These are phyloP conservation scores for Dendrobium nobile DNA, from an alignment of 106 monocot genomes.

Conservation along the genomic window DNA sequence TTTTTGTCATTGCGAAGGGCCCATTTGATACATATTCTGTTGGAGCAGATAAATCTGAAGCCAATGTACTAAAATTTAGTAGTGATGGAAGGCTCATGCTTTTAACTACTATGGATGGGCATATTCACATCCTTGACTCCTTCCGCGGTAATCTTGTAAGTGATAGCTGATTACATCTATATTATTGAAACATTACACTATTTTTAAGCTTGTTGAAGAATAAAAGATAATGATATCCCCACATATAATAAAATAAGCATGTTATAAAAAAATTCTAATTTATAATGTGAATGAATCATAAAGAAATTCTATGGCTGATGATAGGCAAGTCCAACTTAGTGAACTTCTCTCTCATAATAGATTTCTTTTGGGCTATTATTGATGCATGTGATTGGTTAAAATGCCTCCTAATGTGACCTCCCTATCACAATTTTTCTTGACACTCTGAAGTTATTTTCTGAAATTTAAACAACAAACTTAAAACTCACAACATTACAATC, in stretches of 20 bases:
- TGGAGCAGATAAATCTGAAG: conserved; percentile 68
- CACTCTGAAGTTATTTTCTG: too few species aligned
- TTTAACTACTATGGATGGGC: conserved; percentile 77
- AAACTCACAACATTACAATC: too few species aligned
- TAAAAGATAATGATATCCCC: background rate
- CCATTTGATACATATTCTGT: conserved; percentile 87
- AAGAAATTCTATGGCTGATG: background rate
- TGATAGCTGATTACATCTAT: background rate
- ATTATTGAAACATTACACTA: background rate
- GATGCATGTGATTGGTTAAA: too few species aligned
- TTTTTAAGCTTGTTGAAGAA: background rate
- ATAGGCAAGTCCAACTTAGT: background rate
- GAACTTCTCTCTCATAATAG: background rate
- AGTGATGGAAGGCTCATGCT: conserved; percentile 84
- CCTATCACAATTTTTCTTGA: too few species aligned
- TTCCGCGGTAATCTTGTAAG: conserved; percentile 79
- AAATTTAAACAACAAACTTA: too few species aligned
- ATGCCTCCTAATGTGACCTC: too few species aligned
- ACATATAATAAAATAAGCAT: background rate
- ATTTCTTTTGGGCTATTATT: background rate
- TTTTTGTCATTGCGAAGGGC: conserved; percentile 39
- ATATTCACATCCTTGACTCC: conserved; percentile 89
- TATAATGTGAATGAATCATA: background rate
- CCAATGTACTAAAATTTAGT: conserved; percentile 94
- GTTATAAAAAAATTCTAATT: background rate